phyloP scores from a whole-genome alignment of 1,284 basidiomycete genomes.

The Fomitiporia mediterranea region DNA sequence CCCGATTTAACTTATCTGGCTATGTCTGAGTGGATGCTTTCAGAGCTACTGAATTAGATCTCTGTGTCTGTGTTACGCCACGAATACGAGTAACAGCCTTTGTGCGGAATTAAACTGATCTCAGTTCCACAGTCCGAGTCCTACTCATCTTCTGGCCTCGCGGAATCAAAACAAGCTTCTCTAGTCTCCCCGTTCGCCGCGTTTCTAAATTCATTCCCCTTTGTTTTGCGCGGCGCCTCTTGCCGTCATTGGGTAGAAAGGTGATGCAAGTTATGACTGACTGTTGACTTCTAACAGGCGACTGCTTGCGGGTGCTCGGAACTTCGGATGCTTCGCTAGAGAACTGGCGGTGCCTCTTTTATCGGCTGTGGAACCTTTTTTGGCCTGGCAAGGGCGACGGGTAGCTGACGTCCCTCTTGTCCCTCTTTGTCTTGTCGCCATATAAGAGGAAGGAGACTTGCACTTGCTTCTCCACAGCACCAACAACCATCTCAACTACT shows the following conservation, averaged over 20 bases:
- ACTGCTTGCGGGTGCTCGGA: background rate
- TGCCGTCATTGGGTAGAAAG: background rate
- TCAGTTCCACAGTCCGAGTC: background rate
- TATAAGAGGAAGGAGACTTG: no score
- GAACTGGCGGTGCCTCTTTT: background rate
- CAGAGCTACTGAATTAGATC: background rate
- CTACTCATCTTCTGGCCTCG: background rate
- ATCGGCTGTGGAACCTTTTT: background rate
- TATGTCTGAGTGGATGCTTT: background rate
- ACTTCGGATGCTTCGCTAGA: background rate
- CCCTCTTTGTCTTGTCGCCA: background rate
- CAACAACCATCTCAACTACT: no score
- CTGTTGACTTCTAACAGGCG: background rate
- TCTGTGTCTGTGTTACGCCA: background rate
- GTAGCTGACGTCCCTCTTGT: background rate
- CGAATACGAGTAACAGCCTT: background rate
- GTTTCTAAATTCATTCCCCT: background rate
- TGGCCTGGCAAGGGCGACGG: background rate
- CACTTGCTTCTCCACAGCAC: no score
- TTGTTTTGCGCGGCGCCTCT: background rate
- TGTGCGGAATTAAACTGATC: background rate
- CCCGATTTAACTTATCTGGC: background rate
- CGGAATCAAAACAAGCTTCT: background rate
- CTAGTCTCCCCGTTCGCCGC: no score
- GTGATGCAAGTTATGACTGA: no score